Evolutionary conservation across 1,139 yeast genomes (phyloP).

Genomic region (Candida tropicalis): DNA sequence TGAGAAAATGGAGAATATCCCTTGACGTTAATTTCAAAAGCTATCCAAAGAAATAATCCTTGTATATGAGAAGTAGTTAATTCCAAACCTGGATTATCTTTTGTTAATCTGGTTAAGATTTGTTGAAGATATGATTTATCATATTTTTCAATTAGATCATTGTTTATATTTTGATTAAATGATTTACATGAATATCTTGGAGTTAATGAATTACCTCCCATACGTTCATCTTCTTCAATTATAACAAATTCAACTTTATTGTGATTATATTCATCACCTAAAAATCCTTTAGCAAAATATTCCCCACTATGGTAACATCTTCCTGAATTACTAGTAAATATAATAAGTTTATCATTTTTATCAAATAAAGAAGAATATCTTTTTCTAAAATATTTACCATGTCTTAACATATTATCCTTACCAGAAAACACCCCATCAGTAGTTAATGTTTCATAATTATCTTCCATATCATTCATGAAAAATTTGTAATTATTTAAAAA

Average conservation of each 20-base stretch:
- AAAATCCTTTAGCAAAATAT: slow-evolving; percentile 37
- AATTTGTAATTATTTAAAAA: slow-evolving; percentile 38
- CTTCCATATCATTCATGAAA: slow-evolving; percentile 28
- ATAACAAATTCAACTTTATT: slow-evolving; percentile 25
- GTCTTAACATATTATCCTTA: slow-evolving; percentile 32
- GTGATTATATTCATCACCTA: slow-evolving; percentile 26
- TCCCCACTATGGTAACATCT: slow-evolving; percentile 34
- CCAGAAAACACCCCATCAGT: slow-evolving; percentile 34
- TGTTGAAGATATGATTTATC: slow-evolving; percentile 31
- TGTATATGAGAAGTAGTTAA: slow-evolving; percentile 44
- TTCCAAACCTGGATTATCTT: slow-evolving; percentile 32
- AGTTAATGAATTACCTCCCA: slow-evolving; percentile 43
- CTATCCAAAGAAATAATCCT: slow-evolving; percentile 48
- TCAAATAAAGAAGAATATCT: slow-evolving; percentile 32
- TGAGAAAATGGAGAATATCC: slow-evolving; percentile 53
- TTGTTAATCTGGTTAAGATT: slow-evolving; percentile 40
- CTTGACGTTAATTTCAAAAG: slow-evolving; percentile 54
- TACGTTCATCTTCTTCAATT: slow-evolving; percentile 29
- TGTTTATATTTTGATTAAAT: slow-evolving; percentile 15
- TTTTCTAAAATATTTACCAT: slow-evolving; percentile 37
- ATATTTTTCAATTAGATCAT: slow-evolving; percentile 14
- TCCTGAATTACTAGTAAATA: slow-evolving; percentile 36
- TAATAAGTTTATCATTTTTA: slow-evolving; percentile 23
- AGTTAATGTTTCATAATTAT: slow-evolving; percentile 37
- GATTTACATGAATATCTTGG: slow-evolving; percentile 30